These are phyloP conservation scores for Debaryomyces tyrocola DNA, from an alignment of 805 yeast species.

Conservation along the genomic window DNA sequence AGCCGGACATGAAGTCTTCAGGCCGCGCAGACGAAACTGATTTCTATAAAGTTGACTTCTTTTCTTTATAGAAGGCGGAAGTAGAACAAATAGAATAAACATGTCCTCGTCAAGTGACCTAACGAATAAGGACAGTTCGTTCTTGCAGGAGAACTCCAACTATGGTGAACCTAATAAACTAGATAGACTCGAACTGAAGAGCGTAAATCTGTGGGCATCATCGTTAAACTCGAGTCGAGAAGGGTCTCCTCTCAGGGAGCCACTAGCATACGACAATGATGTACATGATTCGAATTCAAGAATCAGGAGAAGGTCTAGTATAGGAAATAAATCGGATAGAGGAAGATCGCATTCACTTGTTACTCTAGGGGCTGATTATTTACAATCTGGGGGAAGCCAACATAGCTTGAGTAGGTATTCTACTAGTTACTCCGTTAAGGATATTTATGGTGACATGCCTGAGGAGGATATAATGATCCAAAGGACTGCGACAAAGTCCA, in stretches of 20 bases:
- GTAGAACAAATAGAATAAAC: not conserved
- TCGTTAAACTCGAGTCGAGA: not conserved
- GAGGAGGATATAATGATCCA: constrained; percentile 37
- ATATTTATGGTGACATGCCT: constrained; percentile 41
- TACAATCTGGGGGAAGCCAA: not conserved
- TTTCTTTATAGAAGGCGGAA: too few species aligned
- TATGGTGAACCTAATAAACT: not conserved
- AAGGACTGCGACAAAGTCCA: constrained; percentile 44
- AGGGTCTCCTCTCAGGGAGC: not conserved
- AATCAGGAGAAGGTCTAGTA: not conserved
- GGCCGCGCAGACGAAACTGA: too few species aligned
- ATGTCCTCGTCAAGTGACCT: not conserved
- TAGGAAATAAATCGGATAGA: not conserved
- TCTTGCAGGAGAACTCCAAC: not conserved
- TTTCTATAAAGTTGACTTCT: too few species aligned
- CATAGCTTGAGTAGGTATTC: constrained; percentile 6
- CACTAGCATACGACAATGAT: not conserved
- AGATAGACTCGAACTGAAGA: not conserved
- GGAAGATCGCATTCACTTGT: not conserved
- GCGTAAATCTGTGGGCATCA: not conserved
- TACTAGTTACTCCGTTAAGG: constrained; percentile 27
- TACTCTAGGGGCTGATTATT: not conserved
- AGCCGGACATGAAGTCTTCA: too few species aligned
- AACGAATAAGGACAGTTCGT: not conserved
- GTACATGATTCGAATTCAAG: not conserved